Evolutionary conservation across 2,329 filamentous ascomycete genomes (phyloP), one percentile per base, ranked within the genome.

Genomic region (Thielaviopsis populi): DNA sequence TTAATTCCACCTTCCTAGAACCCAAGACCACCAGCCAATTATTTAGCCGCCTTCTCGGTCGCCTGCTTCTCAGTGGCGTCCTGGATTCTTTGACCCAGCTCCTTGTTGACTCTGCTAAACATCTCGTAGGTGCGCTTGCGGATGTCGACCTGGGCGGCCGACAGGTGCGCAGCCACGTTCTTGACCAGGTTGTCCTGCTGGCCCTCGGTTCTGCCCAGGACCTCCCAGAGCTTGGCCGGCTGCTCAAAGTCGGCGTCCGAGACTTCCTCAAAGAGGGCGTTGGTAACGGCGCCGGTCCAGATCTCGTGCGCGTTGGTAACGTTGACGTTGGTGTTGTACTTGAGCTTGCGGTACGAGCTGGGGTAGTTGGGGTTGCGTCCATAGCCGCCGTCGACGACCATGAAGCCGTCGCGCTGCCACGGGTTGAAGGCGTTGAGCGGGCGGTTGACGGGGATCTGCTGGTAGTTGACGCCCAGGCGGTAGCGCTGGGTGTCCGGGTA

Each of bases 381-480:
- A 68, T 84, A 83, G 74, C 85, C 85, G 64, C 76, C 76, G 74
- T 89, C 87, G 70, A 83, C 77, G 65, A 84, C 81, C 85, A 89
- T 90, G 66, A 72, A 71, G 17, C 88, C 88, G 70, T 90, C 87
- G 67, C 87, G 83, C 72, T 89, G 86, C 77, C 84, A 88, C 67
- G 87, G 87, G 69, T 86, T 78, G 78, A 81, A 78, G 74, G 76
- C 76, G 74, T 70, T 76, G 73, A 75, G 76, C 0, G 82, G 79
- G 62, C 76, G 76, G 73, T 85, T 86, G 68, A 83, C 80, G 24
- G 83, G 83, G 63, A 86, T 80, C 70, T 85, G 81, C 68, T 84
- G 79, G 72, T 84, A 85, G 74, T 86, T 86, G 61, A 77, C 76
- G 41, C 83, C 83, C 2, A 86, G 74, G 54, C 84, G 81, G 73